Evolutionary conservation across 2,329 filamentous ascomycete species (phyloP).

Genomic region (Ceratocystiopsis brevicomis): DNA sequence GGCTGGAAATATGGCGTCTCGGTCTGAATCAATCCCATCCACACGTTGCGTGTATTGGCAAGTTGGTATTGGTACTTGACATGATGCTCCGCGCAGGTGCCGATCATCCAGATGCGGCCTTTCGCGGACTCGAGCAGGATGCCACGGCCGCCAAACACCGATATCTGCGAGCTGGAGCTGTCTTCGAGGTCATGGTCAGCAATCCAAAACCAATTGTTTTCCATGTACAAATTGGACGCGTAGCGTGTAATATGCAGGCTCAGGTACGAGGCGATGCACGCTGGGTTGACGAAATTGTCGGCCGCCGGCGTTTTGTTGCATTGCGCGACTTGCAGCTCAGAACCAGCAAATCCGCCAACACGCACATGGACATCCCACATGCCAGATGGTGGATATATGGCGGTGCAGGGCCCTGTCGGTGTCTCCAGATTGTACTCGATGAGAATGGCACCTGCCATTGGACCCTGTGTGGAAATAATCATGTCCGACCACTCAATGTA

Average conservation of each 20-base stretch:
- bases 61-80: conserved; percentile 46
- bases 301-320: conserved; percentile 37
- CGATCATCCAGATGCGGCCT: conserved; percentile 35
- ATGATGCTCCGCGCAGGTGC: conserved; percentile 40
- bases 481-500: conserved; percentile 53
- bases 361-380: conserved; percentile 64
- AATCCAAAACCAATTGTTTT: conserved; percentile 32
- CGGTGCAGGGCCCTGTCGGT: conserved; percentile 10
- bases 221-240: conserved; percentile 22
- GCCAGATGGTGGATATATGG: conserved; percentile 22
- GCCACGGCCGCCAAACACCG: conserved; percentile 16
- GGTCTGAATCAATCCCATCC: conserved; percentile 42
- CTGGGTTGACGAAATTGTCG: conserved; percentile 13
- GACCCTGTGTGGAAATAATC: conserved; percentile 48
- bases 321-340: conserved; percentile 44
- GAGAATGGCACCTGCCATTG: conserved; percentile 47
- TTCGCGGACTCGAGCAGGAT: conserved; percentile 18
- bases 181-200: conserved; percentile 33
- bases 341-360: conserved; percentile 52
- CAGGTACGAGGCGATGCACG: conserved; percentile 21
- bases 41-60: conserved; percentile 34
- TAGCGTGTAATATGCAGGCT: conserved; percentile 22
- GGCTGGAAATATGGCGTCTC: conserved; percentile 51
- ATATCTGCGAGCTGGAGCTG: conserved; percentile 13
- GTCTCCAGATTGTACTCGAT: conserved; percentile 54